Base-by-base conservation (phyloP, 768 basidiomycete species). In the Boletus reticulatus region DNA sequence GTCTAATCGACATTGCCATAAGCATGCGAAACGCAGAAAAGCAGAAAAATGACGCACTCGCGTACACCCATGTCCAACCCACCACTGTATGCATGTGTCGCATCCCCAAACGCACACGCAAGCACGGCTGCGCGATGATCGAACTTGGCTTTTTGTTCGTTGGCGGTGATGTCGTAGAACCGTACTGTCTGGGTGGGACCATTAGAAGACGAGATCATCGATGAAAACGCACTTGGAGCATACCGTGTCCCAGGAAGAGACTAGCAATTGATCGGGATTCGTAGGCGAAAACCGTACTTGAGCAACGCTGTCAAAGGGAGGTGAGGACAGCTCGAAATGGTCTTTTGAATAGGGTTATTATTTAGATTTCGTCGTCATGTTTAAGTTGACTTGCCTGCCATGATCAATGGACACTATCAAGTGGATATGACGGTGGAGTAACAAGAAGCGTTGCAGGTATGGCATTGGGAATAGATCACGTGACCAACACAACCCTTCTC, bases 121-220 rank as follows among this genome's bases (percentile, higher is more conserved):
- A 98, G 78, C 11, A 98, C 87, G 0, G 94, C 90, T 6, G 93
- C 93, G 19, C 92, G 84, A 56, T 96, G 90, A 43, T 93, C 88
- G 63, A 91, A 92, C 61, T 91, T 92, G n/a, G 84, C 80, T 62
- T 85, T 85, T 62, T 83, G 80, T 53, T 87, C 83, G 64, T 84
- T 85, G 29, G 82, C 70, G 3, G 60, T 60, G 63, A 84, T 61
- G 62, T 84, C 72, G 75, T 87, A 76, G 62, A 84, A 65, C 65
- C 85, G 59, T 67, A 89, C 67, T 67, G 83, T 75, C 91, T 90
- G 64, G n/a, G 52, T 27, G 5, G 16, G 37, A 76, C 75, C 72
- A 37, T 58, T 41, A 48, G 43, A 73, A 73, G 76, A 53, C 39
- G 43, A 14, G 4, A n/a, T 17, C n/a, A 27, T 31, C 60, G 11